Evolutionary conservation across 1,284 basidiomycete species (phyloP).

Genomic region (Sanghuangporus baumii): DNA sequence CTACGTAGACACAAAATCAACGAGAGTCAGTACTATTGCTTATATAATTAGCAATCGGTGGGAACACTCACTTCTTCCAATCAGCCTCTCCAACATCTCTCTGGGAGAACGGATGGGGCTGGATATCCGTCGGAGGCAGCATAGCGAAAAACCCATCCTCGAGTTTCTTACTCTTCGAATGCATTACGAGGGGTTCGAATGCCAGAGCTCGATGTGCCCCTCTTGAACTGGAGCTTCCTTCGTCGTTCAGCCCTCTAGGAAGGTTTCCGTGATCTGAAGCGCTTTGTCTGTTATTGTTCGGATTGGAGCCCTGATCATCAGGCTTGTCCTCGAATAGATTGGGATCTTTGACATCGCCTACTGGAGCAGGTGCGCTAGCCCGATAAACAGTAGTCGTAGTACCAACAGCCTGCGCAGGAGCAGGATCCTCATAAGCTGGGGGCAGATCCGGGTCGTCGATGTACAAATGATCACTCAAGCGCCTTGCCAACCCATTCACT

Average conservation of each 20-base stretch:
- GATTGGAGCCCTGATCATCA: not conserved
- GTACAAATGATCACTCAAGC: not conserved
- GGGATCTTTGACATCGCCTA: not conserved
- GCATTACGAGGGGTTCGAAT: slow-evolving; percentile 12
- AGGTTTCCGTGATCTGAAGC: not conserved
- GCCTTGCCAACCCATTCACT: not conserved
- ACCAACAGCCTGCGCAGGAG: not conserved
- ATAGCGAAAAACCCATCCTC: slow-evolving; percentile 12
- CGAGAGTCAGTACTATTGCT: not conserved
- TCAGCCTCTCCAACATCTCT: slow-evolving; percentile 5
- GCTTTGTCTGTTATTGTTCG: not conserved
- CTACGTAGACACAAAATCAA: not conserved
- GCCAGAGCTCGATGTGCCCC: not conserved
- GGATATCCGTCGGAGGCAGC: slow-evolving; percentile 10
- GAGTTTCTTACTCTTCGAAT: slow-evolving; percentile 12
- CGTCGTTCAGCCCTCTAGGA: not conserved
- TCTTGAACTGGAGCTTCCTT: not conserved
- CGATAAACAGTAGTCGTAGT: not conserved
- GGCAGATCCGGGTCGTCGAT: not conserved
- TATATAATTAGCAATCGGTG: not conserved
- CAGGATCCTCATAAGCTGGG: not conserved
- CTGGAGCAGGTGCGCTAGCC: not conserved
- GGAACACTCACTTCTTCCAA: slow-evolving; percentile 9
- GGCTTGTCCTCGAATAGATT: not conserved
- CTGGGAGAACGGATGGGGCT: slow-evolving; percentile 14